Evolutionary conservation across 1,284 basidiomycete genomes (phyloP), one percentile per base, ranked within the genome.

Genomic region (Pseudozyma thailandica): DNA sequence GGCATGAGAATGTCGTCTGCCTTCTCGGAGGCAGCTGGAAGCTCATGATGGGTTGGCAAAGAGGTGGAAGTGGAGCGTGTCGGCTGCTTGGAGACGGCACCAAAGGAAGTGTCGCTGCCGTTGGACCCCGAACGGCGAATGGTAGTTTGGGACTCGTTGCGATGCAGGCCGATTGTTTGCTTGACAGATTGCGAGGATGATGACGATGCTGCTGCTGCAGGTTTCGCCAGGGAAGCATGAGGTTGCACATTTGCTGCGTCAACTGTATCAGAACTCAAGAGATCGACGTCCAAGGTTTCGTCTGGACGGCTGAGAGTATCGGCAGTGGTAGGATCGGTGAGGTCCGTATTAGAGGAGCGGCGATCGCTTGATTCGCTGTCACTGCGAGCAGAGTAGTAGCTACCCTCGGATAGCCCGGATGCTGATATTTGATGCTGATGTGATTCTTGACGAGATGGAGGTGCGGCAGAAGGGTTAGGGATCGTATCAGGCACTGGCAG

Each of bases 61-160:
- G 72, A 55, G 8, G 45, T 48, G 8, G 72, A 55, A 9, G 66
- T 57, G n/a, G 70, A 59, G 25, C 53, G 55, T 16, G 44, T 62
- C 3, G 56, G 35, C 2, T 50, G 49, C 33, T 51, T 48, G 13
- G 49, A n/a, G 25, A 46, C 52, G 20, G 59, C 50, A 25, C 60
- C 50, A 20, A 63, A 43, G 9, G 69, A 65, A 41, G 69, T 62
- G 16, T 72, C 74, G 48, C 74, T 76, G n/a, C 75, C 63, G 52
- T 65, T 63, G 18, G 81, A 81, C 16, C 68, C 64, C 7, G 72
- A 37, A 6, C 81, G 78, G 21, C 79, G 62, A 28, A 86, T 84
- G 0, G 85, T 86, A n/a, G 83, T 77, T 52, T 86, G 84, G 30
- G 83, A 84, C 30, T 78, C 81, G 58, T 85, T 85, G 21, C 75